Evolutionary conservation across 2,329 filamentous ascomycete species (phyloP), one percentile per base, ranked within the genome.

Genomic region (Akanthomyces muscarius): DNA sequence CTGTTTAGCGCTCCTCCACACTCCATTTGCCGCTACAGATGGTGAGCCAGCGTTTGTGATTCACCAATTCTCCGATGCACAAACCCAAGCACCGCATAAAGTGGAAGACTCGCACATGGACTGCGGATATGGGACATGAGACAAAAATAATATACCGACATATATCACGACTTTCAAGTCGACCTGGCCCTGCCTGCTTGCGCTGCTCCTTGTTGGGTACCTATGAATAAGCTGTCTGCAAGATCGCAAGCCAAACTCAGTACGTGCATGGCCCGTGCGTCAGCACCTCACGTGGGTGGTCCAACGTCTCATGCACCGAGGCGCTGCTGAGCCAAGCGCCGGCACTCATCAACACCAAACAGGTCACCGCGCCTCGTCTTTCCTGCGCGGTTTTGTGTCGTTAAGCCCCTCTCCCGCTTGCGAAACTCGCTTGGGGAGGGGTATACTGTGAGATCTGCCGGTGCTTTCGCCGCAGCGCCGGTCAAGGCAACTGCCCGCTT

Each of bases 371-470:
- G 60, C 58, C 36, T 51, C 61, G 33, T 56, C 33, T 28, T 45
- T 36, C 16, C 48, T 56, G 44, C 36, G 28, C 30, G 36, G 45
- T 52, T 59, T 62, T 55, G 36, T 38, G 30, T 38, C 28, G 18
- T 23, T 5, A 42, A 38, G 50, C 51, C 56, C 56, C 55, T 63
- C 56, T 60, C 61, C 66, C 61, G 53, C 62, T 53, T 62, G 53
- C 58, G 53, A 63, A 64, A 58, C 62, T 63, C 68, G 67, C 66
- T 61, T 67, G 69, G 70, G 69, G 68, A 68, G 68, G 70, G 66
- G 68, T 66, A 65, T 67, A 36, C 21, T 18, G 61, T 52, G 53
- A 52, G 11, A 51, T 53, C 25, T 28, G 51, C 30, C 57, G 23
- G 38, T 48, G 41, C 6, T 10, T 8, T 10, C 33, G 50, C 14